Evolutionary conservation across 768 basidiomycete species (phyloP), one percentile per base, ranked within the genome.

Genomic region (Pseudohyphozyma bogoriensis): DNA sequence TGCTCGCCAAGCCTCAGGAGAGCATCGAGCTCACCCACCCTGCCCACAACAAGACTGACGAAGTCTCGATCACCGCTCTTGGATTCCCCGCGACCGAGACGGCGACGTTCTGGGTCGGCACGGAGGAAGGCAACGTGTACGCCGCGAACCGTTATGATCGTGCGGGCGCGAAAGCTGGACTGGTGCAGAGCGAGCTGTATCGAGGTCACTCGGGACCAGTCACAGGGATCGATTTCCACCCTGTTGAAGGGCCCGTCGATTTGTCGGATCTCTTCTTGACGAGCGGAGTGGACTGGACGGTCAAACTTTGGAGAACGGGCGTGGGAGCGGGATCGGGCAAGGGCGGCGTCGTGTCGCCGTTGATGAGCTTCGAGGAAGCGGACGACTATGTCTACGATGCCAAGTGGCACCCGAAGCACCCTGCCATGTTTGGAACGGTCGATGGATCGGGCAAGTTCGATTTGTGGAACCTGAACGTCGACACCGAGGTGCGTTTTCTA

Each of bases 1-100:
- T 97, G 92, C 82, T 99, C 45, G 91, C 95, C 2, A 88, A 93
- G 71, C 95, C 95, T 13, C 92, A 96, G 88, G 95, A 99, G 85
- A 89, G 89, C 4, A 81, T 97, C 20, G 87, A 92, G 71, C 80
- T 99, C 4, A 75, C 86, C 5, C 89, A 92, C 67, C 80, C 85
- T 1, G 89, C 87, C 0, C 92, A 97, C 72, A 89, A 85, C 77
- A 97, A 96, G 77, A 97, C 95, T 0, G 87, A 87, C 47, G 95
- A 99, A 73, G 91, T 99, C 3, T 85, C 91, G 3, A 87, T 97
- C 63, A 97, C 95, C 0, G 81, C 85, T 0, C 79, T 97, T 35
- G 89, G 93, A 72, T 96, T 97, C 76, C 90, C 93, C 0, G 85
- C 88, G 69, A 92, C 89, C 71, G 95, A 97, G 75, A 93, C 92